Conservation (phyloP, 2,329 filamentous ascomycete genomes). For the Exophiala bonariae region DNA sequence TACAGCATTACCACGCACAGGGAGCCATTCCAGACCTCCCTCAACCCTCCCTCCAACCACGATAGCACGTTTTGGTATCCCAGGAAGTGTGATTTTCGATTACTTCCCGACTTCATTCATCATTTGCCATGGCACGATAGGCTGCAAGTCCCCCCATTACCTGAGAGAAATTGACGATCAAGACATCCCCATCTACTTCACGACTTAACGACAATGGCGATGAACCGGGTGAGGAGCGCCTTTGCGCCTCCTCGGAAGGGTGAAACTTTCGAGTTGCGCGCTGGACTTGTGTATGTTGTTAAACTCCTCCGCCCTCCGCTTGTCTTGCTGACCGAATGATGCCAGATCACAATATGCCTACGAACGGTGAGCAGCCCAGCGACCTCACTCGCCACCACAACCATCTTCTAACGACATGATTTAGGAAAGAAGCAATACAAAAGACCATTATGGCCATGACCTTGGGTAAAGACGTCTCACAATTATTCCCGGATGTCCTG, state of each 20-base stretch:
- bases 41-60: too few species aligned
- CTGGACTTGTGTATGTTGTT: conserved; percentile 70
- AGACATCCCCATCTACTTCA: too few species aligned
- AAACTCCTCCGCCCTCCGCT: conserved; percentile 18
- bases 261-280: conserved; percentile 95
- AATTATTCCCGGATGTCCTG: conserved; percentile 92
- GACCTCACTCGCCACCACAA: conserved; percentile 6
- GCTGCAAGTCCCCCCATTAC: too few species aligned
- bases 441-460: conserved; percentile 99
- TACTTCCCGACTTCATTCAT: too few species aligned
- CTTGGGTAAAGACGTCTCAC: conserved; percentile 95
- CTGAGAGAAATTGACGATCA: too few species aligned
- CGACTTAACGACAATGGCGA: conserved; percentile 64
- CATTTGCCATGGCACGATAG: too few species aligned
- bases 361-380: conserved; percentile 63
- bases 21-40: too few species aligned
- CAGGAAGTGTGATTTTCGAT: too few species aligned
- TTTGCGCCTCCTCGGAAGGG: conserved; percentile 93
- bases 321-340: conserved; percentile 36
- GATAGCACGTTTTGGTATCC: too few species aligned
- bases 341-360: conserved; percentile 93
- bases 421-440: conserved; percentile 92
- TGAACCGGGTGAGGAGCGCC: conserved; percentile 92
- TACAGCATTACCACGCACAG: too few species aligned
- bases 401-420: conserved; percentile 19